phyloP scores from a whole-genome alignment of 2,329 filamentous ascomycete species.

The Colletotrichum musicola region DNA sequence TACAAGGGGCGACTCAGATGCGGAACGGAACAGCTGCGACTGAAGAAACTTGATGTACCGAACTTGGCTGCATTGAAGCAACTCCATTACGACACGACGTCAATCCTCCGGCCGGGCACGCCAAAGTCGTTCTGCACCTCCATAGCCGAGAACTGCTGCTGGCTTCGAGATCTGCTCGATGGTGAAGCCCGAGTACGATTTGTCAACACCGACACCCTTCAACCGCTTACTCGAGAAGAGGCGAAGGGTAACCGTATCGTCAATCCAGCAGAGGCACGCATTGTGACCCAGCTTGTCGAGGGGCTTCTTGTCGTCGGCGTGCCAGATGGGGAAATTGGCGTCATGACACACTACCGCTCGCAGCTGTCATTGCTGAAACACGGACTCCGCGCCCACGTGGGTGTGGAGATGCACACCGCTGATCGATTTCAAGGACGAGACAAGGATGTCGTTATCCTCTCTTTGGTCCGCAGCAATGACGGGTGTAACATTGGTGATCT shows the following conservation, averaged over 20 bases:
- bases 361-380: constrained; percentile 88
- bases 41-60: constrained; percentile 76
- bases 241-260: constrained; percentile 87
- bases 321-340: constrained; percentile 81
- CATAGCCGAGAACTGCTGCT: constrained; percentile 69
- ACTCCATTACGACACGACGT: constrained; percentile 68
- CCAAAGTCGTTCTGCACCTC: constrained; percentile 69
- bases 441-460: constrained; percentile 91
- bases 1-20: constrained; percentile 93
- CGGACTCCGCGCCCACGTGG: constrained; percentile 69
- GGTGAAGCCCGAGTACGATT: constrained; percentile 83
- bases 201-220: constrained; percentile 86
- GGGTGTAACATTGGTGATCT: constrained; percentile 87
- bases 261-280: constrained; percentile 83
- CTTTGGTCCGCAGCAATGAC: constrained; percentile 89
- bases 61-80: constrained; percentile 71
- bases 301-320: constrained; percentile 82
- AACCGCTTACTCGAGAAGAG: constrained; percentile 75
- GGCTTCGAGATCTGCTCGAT: constrained; percentile 79
- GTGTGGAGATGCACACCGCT: constrained; percentile 94
- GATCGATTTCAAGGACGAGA: constrained; percentile 97
- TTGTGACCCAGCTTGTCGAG: constrained; percentile 85
- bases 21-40: constrained; percentile 81
- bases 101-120: constrained; percentile 55
- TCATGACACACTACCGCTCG: constrained; percentile 97